Evolutionary conservation across 768 basidiomycete species (phyloP), one percentile per base, ranked within the genome.

Genomic region (Lentinus brumalis): DNA sequence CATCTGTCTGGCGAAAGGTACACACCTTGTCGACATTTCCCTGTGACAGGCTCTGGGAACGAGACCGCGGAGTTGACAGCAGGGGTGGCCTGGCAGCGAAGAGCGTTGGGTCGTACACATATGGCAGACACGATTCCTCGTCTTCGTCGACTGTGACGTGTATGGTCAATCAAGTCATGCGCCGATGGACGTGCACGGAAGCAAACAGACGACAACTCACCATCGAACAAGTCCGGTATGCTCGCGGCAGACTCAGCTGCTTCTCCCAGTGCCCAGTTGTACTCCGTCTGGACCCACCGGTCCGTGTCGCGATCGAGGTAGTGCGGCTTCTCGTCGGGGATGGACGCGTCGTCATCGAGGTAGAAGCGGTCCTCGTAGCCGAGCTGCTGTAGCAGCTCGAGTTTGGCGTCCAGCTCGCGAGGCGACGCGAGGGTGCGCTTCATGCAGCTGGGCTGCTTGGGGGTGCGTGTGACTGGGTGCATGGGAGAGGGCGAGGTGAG

Each of bases 51-150:
- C 62, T 63, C n/a, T 59, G 53, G 30, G 53, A 52, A 30, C 60
- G 57, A 8, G 50, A 52, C 6, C 53, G 59, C 35, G 54, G 53
- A 15, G 50, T 45, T 21, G 60, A 45, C 21, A 59, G 52, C 44
- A 21, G 32, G 6, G 59, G 46, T 38, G 45, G 54, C 29, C 49
- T 52, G 47, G 54, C n/a, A 35, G 40, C 52, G 60, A 67, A 67
- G 54, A 67, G 44, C 14, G 67, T 65, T 1, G 67, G 67, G 55
- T 67, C 67, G 42, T 67, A 67, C 29, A 67, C 41, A 51, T 44
- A 58, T 40, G 66, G 63, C 14, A 56, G 47, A 39, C 66, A 67
- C 21, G 64, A 56, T 53, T 65, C 67, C 21, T 61, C 56, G 50
- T 65, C 67, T 56, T 67, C 67, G n/a, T 63, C 66, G 46, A 55